Evolutionary conservation across 1,284 basidiomycete species (phyloP), one percentile per base, ranked within the genome.

Genomic region (Ustilago lituana): DNA sequence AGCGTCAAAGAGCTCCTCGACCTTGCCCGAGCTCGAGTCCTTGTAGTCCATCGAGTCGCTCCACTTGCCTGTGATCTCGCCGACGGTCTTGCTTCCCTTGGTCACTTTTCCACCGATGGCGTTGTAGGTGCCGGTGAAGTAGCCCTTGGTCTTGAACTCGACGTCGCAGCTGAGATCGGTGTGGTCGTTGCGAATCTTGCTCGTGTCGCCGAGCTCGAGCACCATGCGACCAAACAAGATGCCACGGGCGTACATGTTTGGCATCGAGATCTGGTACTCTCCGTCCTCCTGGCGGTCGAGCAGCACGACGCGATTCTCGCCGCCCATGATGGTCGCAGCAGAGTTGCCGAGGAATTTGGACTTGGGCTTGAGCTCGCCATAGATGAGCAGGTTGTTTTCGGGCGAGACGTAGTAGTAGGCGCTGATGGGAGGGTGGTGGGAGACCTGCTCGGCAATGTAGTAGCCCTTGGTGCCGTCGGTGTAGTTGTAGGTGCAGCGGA

Each of bases 171-270:
- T 85, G 64, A 93, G 84, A 26, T 89, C 88, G 45, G 88, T 89
- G 74, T 87, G 87, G 66, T 91, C 89, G 84, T 94, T 94, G 83
- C 88, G 88, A 54, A 94, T 91, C n/a, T 86, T 87, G 77, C 92
- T 93, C 26, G 88, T 87, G 83, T 98, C 95, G 9, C 95, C 95
- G 14, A 99, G 86, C 84, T 99, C 95, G 46, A 97, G 86, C 17
- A 98, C 90, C 94, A 99, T 97, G 86, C 94, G 95, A 15, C 95
- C 96, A 82, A 97, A 98, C 39, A 98, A 84, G 76, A 98, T 98
- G 1, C 96, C 95, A 39, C 95, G 88, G 19, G 94, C 94, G 82
- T 96, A 98, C 79, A 79, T 81, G 70, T 80, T 82, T 37, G 79
- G 79, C 80, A 82, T 82, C 36, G 68, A 67, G 45, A 82, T 79